phyloP scores from a whole-genome alignment of 306 rosid genomes.

The Calophaca sinica region DNA sequence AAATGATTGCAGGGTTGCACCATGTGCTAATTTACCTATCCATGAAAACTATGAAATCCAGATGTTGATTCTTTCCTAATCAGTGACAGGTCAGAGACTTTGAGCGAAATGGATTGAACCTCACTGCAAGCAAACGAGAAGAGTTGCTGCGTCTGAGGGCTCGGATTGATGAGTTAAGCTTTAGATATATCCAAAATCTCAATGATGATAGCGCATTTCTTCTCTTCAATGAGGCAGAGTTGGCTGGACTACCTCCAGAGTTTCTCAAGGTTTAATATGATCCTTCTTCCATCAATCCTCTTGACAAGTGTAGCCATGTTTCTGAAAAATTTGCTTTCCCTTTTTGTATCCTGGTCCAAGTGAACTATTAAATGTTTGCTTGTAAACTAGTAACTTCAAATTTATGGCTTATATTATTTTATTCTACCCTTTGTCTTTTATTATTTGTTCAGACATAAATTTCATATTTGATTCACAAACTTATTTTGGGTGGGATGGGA shows the following conservation, averaged over 20 bases:
- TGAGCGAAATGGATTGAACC: constrained; percentile 92
- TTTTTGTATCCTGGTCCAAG: too few species aligned
- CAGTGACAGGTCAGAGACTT: constrained; percentile 99
- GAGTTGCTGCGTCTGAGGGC: constrained; percentile 73
- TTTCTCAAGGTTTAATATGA: constrained; percentile 72
- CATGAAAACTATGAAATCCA: constrained; percentile 42
- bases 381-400: constrained; percentile 32
- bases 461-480: neutral
- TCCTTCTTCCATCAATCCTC: constrained; percentile 20
- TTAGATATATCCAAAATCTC: constrained; percentile 77
- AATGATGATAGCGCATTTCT: constrained; percentile 67
- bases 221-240: constrained; percentile 68
- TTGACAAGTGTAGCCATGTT: constrained; percentile 39
- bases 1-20: constrained; percentile 23
- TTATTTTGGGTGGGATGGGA: constrained; percentile 20
- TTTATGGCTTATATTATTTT: constrained; percentile 33
- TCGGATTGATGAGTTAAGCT: constrained; percentile 82
- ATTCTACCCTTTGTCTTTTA: constrained; percentile 5
- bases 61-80: constrained; percentile 76
- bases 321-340: constrained; percentile 7
- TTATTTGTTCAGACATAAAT: neutral
- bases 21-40: constrained; percentile 36
- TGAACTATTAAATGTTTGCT: constrained; percentile 23
- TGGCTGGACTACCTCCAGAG: constrained; percentile 84
- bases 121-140: constrained; percentile 84